Conservation (phyloP, 1,139 yeast genomes). For the Pneumocystis carinii region DNA sequence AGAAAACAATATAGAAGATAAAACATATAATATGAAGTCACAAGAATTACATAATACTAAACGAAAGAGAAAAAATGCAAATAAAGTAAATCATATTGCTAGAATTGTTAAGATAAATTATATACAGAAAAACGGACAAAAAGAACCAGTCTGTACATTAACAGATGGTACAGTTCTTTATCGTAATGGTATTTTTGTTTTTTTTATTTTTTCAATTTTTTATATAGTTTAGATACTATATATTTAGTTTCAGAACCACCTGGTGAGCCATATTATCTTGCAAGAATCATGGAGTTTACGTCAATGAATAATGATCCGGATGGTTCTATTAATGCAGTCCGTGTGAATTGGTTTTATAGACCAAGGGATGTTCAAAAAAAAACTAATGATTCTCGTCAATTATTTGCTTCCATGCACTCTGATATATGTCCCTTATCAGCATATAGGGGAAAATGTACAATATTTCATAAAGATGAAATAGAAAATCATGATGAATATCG, state of each 20-base stretch:
- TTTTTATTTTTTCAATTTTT: background rate
- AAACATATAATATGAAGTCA: background rate
- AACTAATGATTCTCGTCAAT: slow-evolving; percentile 53
- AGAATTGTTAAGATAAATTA: background rate
- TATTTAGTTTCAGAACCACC: slow-evolving; percentile 88
- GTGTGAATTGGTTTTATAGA: slow-evolving; percentile 83
- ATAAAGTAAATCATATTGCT: background rate
- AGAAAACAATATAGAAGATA: background rate
- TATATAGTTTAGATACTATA: slow-evolving; percentile 38
- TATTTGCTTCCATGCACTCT: slow-evolving; percentile 76
- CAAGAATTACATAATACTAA: background rate
- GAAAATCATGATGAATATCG: slow-evolving; percentile 43
- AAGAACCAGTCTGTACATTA: background rate
- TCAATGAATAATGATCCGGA: slow-evolving; percentile 2
- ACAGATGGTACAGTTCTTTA: background rate
- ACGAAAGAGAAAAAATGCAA: background rate
- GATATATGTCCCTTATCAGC: slow-evolving; percentile 68
- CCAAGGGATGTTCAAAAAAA: slow-evolving; percentile 68
- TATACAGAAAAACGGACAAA: background rate
- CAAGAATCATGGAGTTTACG: slow-evolving; percentile 66
- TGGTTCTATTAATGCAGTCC: slow-evolving; percentile 28
- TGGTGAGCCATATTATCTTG: slow-evolving; percentile 87
- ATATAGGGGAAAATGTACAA: slow-evolving; percentile 61
- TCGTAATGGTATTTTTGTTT: background rate
- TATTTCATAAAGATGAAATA: slow-evolving; percentile 53